Evolutionary conservation across 768 basidiomycete genomes (phyloP).

Genomic region (Mycena indigotica): DNA sequence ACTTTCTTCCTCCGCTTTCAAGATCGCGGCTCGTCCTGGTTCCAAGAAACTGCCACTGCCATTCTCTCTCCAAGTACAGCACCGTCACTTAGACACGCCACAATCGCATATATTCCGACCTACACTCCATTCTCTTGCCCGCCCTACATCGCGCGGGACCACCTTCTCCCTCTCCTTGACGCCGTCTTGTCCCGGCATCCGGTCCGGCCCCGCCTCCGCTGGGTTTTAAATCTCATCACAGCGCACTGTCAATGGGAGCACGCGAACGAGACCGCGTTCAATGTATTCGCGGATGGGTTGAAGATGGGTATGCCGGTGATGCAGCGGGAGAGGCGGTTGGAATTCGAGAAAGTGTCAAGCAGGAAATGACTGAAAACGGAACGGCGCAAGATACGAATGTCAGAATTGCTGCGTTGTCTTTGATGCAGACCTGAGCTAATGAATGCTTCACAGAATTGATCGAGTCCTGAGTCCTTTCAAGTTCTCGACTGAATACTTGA

Average conservation of each 20-base stretch:
- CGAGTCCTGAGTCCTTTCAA: no score
- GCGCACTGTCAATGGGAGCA: neutral
- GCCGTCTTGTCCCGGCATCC: neutral
- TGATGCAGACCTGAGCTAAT: no score
- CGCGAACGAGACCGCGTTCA: neutral
- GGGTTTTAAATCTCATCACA: neutral
- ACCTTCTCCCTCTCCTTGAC: neutral
- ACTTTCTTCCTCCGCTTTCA: neutral
- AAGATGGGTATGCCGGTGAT: neutral
- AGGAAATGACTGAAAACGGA: no score
- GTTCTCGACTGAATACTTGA: no score
- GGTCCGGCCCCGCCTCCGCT: neutral
- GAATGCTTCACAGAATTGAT: no score
- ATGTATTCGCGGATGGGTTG: neutral
- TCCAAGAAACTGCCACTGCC: neutral
- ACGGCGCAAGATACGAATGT: no score
- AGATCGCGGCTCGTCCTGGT: neutral
- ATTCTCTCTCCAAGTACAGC: neutral
- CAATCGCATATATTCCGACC: neutral
- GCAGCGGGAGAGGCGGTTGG: neutral
- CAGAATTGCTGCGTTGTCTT: no score
- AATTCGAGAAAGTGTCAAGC: neutral
- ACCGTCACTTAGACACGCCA: neutral
- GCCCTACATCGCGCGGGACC: neutral
- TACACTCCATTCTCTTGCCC: neutral